phyloP scores from a whole-genome alignment of 176 grass and related monocot genomes.

The Phragmites australis region DNA sequence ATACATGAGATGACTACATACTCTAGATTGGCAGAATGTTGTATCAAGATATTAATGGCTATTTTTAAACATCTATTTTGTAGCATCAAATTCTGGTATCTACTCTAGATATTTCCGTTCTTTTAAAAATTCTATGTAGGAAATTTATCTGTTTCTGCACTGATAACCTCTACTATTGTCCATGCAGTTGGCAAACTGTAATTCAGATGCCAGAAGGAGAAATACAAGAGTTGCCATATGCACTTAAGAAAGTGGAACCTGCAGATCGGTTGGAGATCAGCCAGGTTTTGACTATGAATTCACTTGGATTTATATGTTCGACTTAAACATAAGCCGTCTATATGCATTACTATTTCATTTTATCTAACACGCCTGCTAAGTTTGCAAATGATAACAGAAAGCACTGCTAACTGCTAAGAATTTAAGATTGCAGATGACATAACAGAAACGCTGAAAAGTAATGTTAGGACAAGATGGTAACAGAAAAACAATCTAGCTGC shows the following conservation, averaged over 20 bases:
- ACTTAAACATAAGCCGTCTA: not conserved
- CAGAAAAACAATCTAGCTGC: not conserved
- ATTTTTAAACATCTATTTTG: constrained; percentile 5
- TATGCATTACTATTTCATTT: not conserved
- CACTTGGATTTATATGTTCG: not conserved
- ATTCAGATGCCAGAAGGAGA: constrained; percentile 74
- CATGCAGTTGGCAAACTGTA: constrained; percentile 78
- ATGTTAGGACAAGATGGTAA: not conserved
- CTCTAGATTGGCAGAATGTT: not conserved
- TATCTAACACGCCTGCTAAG: not conserved
- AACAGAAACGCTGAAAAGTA: not conserved
- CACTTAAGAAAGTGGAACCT: constrained; percentile 66
- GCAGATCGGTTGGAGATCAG: constrained; percentile 39
- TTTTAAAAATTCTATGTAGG: not conserved
- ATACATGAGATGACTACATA: not conserved
- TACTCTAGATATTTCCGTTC: constrained; percentile 12
- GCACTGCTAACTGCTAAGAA: too few relatives aligned
- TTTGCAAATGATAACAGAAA: constrained; percentile 9
- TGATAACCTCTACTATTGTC: constrained; percentile 17
- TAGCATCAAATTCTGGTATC: not conserved
- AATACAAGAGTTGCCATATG: constrained; percentile 69
- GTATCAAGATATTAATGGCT: not conserved
- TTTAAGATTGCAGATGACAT: constrained; percentile 7
- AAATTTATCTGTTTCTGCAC: not conserved
- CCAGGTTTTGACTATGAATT: constrained; percentile 41